Evolutionary conservation across 192 early-diverging fungal species (phyloP).

Genomic region (Coemansia aciculifera): DNA sequence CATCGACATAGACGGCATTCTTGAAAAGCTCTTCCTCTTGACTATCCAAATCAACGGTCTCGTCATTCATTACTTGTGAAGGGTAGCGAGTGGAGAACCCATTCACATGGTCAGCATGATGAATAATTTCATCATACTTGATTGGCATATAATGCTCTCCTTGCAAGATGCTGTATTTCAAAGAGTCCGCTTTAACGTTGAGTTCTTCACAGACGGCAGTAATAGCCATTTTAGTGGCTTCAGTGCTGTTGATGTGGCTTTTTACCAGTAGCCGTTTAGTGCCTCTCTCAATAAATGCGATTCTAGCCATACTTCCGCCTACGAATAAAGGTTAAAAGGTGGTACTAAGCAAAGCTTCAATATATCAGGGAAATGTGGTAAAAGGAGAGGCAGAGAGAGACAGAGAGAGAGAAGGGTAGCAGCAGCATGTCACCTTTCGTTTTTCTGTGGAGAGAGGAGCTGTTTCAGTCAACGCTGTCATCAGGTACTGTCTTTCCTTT

Average conservation of each 20-base stretch:
- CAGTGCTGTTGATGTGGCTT: not conserved
- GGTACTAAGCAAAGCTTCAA: not conserved
- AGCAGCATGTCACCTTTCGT: not conserved
- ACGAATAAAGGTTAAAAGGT: not conserved
- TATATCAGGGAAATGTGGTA: not conserved
- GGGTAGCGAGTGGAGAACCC: not conserved
- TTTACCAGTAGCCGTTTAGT: not conserved
- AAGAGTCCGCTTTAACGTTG: not conserved
- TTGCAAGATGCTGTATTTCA: not conserved
- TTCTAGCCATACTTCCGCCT: not conserved
- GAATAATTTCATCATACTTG: not conserved
- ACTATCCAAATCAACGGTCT: not conserved
- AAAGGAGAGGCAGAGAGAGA: not conserved
- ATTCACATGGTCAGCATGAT: not conserved
- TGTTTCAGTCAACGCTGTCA: not conserved
- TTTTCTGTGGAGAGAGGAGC: not conserved
- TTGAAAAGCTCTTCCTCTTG: not conserved
- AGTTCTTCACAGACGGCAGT: not conserved
- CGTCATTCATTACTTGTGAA: not conserved
- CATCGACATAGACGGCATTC: too few species aligned
- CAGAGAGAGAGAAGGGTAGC: too few species aligned
- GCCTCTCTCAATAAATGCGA: not conserved
- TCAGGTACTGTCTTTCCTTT: not conserved
- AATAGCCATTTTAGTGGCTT: not conserved
- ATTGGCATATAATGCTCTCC: not conserved